A percentile compares a stretch with the other conserved stretches of the same genome.
Conservation (phyloP, 805 yeast genomes). For the Teunomyces barrocoloradensis region DNA sequence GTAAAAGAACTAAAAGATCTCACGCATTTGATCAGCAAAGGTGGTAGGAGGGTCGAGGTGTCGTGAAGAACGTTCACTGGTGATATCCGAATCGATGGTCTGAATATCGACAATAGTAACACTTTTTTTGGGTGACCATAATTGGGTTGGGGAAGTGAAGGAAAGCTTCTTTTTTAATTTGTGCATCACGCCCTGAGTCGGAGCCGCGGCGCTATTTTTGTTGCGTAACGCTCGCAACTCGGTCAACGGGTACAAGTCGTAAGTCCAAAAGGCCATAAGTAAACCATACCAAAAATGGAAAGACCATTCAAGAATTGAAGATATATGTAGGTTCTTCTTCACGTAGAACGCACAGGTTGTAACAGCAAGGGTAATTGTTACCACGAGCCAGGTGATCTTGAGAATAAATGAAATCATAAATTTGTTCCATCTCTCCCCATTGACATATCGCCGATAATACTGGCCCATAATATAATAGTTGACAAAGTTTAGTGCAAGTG, state of each 20-base stretch:
- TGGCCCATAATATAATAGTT: constrained; percentile 30
- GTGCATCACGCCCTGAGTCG: neutral
- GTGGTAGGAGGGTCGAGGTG: neutral
- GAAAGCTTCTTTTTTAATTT: neutral
- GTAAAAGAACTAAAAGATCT: neutral
- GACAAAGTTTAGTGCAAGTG: constrained; percentile 24
- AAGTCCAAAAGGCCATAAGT: constrained; percentile 26
- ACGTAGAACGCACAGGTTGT: constrained; percentile 21
- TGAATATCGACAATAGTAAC: neutral
- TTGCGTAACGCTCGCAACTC: constrained; percentile 17
- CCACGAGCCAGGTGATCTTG: constrained; percentile 23
- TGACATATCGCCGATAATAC: constrained; percentile 25
- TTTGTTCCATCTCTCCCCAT: constrained; percentile 28
- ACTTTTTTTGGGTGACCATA: neutral
- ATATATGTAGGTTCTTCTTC: constrained; percentile 13
- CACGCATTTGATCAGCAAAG: neutral
- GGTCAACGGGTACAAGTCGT: constrained; percentile 27
- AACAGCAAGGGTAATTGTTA: constrained; percentile 19
- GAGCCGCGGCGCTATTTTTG: constrained; percentile 1
- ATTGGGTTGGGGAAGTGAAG: neutral
- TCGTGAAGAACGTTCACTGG: neutral
- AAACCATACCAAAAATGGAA: constrained; percentile 29
- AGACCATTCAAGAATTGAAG: constrained; percentile 25
- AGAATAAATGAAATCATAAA: constrained; percentile 25
- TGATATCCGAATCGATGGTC: neutral